phyloP scores from a whole-genome alignment of 2,329 filamentous ascomycete species.

The Aspergillus costaricaensis region DNA sequence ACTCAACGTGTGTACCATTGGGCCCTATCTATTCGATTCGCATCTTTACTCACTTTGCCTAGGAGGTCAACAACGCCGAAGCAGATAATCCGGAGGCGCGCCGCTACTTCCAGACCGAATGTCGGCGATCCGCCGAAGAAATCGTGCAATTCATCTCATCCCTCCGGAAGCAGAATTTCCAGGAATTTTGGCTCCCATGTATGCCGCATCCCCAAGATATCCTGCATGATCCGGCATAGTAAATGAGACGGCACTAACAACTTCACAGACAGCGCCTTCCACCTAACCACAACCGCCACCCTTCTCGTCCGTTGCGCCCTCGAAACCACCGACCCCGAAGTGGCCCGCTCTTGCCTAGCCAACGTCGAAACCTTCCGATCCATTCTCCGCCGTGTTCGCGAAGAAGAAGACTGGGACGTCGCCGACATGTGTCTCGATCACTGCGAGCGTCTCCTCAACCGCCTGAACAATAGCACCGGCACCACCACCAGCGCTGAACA shows the following conservation, averaged over 20 bases:
- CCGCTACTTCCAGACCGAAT: conserved; percentile 51
- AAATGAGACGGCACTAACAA: conserved; percentile 9
- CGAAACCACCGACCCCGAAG: conserved; percentile 51
- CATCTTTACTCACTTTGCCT: neutral
- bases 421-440: conserved; percentile 57
- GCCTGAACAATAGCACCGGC: conserved; percentile 35
- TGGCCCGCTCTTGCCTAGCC: conserved; percentile 48
- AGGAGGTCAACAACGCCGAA: conserved; percentile 48
- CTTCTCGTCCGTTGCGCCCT: conserved; percentile 55
- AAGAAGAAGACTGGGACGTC: conserved; percentile 58
- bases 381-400: conserved; percentile 50
- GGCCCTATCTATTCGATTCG: neutral
- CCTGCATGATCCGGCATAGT: neutral
- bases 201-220: conserved; percentile 19
- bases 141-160: conserved; percentile 54
- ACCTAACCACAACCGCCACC: conserved; percentile 57
- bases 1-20: conserved; percentile 42
- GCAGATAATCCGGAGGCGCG: conserved; percentile 51
- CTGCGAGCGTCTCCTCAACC: conserved; percentile 48
- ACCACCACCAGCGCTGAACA: conserved; percentile 14
- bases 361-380: conserved; percentile 52
- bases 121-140: conserved; percentile 46
- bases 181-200: conserved; percentile 57
- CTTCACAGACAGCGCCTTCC: conserved; percentile 50
- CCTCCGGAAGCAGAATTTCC: conserved; percentile 49